Evolutionary conservation across 2,329 filamentous ascomycete species (phyloP).

Genomic region (Alternaria rosae): DNA sequence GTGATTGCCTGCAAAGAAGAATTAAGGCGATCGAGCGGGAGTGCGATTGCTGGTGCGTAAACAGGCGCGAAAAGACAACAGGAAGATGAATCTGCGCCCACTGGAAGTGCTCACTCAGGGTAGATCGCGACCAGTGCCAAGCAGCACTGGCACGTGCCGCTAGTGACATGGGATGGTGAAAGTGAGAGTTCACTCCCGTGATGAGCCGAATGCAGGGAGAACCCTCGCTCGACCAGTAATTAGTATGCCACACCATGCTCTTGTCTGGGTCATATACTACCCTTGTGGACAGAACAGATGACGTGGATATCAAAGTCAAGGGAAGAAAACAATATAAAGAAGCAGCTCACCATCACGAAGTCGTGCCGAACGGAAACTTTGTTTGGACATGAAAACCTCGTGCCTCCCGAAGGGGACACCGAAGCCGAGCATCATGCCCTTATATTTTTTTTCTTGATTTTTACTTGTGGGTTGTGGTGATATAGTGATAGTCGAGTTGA

Average conservation of each 20-base stretch:
- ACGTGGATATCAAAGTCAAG: not conserved
- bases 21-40: not conserved
- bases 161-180: slow-evolving; percentile 1
- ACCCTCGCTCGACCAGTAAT: not conserved
- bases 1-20: not conserved
- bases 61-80: not conserved
- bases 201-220: slow-evolving; percentile 1
- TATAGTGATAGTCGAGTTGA: slow-evolving; percentile 29
- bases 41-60: not conserved
- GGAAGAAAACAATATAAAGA: not conserved
- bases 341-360: slow-evolving; percentile 4
- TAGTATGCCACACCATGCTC: not conserved
- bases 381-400: slow-evolving; percentile 41
- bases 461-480: slow-evolving; percentile 26
- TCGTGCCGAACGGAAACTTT: not conserved
- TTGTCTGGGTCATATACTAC: not conserved
- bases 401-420: slow-evolving; percentile 12
- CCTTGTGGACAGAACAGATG: not conserved
- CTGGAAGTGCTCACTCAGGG: slow-evolving; percentile 1
- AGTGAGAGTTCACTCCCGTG: not conserved
- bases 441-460: slow-evolving; percentile 44
- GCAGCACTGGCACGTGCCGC: not conserved
- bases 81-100: not conserved
- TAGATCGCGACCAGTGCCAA: not conserved
- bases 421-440: slow-evolving; percentile 44